Percentiles rank a stretch among this genome's conserved stretches.
Conservation (phyloP, 139 green algal genomes). For the Tetradesmus lagerheimii region DNA sequence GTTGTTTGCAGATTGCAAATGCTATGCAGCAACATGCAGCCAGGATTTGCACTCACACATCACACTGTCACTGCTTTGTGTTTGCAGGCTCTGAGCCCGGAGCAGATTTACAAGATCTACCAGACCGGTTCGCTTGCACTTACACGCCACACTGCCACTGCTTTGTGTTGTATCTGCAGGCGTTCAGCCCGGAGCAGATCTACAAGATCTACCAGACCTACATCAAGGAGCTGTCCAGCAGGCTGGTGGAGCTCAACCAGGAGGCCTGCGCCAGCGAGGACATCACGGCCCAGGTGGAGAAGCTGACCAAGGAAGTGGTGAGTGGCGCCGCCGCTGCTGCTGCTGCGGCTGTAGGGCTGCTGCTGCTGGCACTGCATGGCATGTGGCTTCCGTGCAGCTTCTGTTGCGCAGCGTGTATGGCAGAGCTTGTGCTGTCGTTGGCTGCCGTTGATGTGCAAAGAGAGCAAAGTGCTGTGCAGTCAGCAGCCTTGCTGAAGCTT, state of each 20-base stretch:
- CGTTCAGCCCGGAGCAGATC: slow-evolving; percentile 66
- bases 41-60: too few species aligned
- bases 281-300: slow-evolving; percentile 39
- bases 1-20: too few species aligned
- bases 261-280: not conserved
- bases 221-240: slow-evolving; percentile 68
- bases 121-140: too few species aligned
- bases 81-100: not conserved
- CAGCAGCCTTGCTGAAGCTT: too few species aligned
- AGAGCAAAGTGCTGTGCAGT: too few species aligned
- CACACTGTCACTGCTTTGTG: not conserved
- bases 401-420: too few species aligned
- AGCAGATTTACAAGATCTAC: too few species aligned
- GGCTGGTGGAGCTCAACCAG: slow-evolving; percentile 54
- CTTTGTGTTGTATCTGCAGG: slow-evolving; percentile 29
- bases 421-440: too few species aligned
- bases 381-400: too few species aligned
- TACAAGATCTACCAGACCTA: slow-evolving; percentile 77
- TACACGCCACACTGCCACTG: too few species aligned
- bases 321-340: not conserved
- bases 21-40: too few species aligned
- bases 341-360: not conserved
- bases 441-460: too few species aligned
- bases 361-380: not conserved
- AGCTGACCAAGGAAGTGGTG: slow-evolving; percentile 53